Evolutionary conservation across 1,284 basidiomycete genomes (phyloP).

Genomic region (Tetrapyrgos nigripes): DNA sequence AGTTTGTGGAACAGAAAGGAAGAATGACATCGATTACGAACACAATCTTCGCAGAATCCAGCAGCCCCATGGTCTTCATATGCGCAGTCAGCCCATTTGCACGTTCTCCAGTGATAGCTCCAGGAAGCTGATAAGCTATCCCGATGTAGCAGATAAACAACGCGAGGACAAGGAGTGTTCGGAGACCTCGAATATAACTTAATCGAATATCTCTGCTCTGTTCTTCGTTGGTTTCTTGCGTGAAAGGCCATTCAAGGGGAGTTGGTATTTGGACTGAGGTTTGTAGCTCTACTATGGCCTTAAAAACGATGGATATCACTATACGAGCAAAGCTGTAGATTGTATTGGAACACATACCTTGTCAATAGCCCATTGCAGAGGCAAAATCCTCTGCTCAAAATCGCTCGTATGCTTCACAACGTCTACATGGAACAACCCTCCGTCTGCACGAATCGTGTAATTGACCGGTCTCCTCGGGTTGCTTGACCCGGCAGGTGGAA

Average conservation of each 20-base stretch:
- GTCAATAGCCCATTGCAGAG: constrained; percentile 82
- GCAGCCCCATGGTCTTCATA: constrained; percentile 77
- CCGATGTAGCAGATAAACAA: constrained; percentile 74
- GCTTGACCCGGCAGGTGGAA: constrained; percentile 46
- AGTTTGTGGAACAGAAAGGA: background rate
- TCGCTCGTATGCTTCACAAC: constrained; percentile 71
- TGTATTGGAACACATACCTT: constrained; percentile 46
- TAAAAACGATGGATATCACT: background rate
- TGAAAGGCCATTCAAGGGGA: constrained; percentile 77
- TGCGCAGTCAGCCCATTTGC: constrained; percentile 66
- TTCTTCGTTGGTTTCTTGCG: constrained; percentile 68
- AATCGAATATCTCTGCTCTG: constrained; percentile 59
- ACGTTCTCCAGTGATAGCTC: constrained; percentile 67
- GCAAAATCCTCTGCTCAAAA: constrained; percentile 71
- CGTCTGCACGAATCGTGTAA: constrained; percentile 76
- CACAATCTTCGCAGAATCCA: constrained; percentile 70
- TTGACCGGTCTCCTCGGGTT: constrained; percentile 52
- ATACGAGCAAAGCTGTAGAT: background rate
- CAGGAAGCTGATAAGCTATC: constrained; percentile 76
- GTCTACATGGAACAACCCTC: constrained; percentile 68
- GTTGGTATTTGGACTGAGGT: constrained; percentile 58
- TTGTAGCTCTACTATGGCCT: constrained; percentile 73
- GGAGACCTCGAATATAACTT: constrained; percentile 45
- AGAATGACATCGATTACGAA: constrained; percentile 32
- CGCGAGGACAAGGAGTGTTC: constrained; percentile 40